A percentile compares a stretch with the other conserved stretches of the same genome.
Evolutionary conservation across 805 yeast species (phyloP).

Genomic region (Candida andamanensis): DNA sequence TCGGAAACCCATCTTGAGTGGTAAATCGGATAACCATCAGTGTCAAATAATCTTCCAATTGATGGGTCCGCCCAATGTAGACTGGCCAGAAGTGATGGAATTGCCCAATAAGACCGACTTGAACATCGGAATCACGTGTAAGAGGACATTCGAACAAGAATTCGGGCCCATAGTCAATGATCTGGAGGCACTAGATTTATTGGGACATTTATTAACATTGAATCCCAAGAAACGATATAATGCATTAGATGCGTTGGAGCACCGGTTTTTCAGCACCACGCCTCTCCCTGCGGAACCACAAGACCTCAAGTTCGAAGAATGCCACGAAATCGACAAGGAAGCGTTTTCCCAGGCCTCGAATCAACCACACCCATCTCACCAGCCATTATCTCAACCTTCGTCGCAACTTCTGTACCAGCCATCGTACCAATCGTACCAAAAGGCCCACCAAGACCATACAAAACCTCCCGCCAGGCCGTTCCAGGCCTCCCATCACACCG

Average conservation of each 20-base stretch:
- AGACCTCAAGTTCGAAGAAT: constrained; percentile 66
- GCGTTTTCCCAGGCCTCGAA: constrained; percentile 28
- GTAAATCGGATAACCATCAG: constrained; percentile 83
- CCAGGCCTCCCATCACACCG: too few species aligned
- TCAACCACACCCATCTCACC: too few species aligned
- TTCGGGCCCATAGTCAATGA: constrained; percentile 41
- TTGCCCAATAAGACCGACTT: constrained; percentile 53
- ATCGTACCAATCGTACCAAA: too few species aligned
- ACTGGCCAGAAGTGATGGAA: constrained; percentile 56
- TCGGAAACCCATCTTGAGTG: constrained; percentile 78
- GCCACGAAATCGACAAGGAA: constrained; percentile 82
- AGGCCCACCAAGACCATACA: too few species aligned
- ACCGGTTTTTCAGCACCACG: constrained; percentile 58
- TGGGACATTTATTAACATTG: constrained; percentile 57
- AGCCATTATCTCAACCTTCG: too few species aligned
- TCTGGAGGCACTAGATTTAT: constrained; percentile 48
- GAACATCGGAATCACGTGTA: constrained; percentile 40
- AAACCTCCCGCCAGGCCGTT: too few species aligned
- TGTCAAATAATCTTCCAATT: constrained; percentile 74
- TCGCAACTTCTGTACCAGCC: too few species aligned
- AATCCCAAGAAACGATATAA: constrained; percentile 73
- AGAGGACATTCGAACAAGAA: constrained; percentile 43
- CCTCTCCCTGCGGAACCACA: constrained; percentile 59
- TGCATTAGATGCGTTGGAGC: constrained; percentile 71
- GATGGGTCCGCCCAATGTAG: constrained; percentile 70